Evolutionary conservation across 257 asterid genomes (phyloP).

Genomic region (Solanum dulcamara): DNA sequence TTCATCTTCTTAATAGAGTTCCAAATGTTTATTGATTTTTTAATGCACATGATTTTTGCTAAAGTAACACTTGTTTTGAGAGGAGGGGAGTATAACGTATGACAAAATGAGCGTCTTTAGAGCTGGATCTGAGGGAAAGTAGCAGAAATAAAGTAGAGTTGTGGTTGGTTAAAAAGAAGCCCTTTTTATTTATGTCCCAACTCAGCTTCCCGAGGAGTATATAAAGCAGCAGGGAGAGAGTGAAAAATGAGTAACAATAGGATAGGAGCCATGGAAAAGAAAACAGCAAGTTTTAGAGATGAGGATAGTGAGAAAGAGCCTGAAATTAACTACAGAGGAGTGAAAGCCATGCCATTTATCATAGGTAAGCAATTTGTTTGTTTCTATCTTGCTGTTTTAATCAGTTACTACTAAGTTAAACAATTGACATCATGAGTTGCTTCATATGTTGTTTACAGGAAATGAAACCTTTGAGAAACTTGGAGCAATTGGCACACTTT

Average conservation of each 20-base stretch:
- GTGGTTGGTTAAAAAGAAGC: background rate
- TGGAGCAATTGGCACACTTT: slow-evolving; percentile 62
- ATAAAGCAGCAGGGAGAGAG: background rate
- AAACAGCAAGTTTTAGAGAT: background rate
- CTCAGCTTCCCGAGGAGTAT: background rate
- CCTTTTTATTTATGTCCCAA: background rate
- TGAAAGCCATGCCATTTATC: slow-evolving; percentile 76
- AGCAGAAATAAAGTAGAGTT: background rate
- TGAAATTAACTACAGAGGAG: slow-evolving; percentile 49
- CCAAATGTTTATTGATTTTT: background rate
- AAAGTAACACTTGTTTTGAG: background rate
- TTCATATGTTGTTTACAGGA: slow-evolving; percentile 17
- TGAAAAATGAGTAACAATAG: background rate
- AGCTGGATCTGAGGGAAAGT: background rate
- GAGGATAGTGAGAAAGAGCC: slow-evolving; percentile 11
- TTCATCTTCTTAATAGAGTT: background rate
- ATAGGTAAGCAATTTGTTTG: slow-evolving; percentile 25
- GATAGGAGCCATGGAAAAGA: background rate
- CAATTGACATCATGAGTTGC: background rate
- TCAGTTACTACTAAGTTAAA: background rate
- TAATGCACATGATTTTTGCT: background rate
- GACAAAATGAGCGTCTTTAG: background rate
- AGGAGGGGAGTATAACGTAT: background rate
- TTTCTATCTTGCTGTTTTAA: background rate
- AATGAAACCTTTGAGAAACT: slow-evolving; percentile 83